These are phyloP conservation scores for Rubia peregrina DNA, from an alignment of 305 asterid genomes.

Conservation along the genomic window DNA sequence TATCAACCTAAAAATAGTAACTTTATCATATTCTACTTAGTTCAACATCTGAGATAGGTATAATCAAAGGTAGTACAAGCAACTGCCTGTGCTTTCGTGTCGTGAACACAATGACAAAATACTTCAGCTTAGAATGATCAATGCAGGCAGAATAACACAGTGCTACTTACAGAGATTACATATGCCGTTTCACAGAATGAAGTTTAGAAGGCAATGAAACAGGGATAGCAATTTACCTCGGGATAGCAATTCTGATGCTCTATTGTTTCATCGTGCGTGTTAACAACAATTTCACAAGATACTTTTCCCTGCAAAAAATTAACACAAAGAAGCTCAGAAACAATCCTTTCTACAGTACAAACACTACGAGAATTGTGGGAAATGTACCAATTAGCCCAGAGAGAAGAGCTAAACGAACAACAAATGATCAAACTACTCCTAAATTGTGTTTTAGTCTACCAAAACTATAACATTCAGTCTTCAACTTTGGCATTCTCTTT, in stretches of 20 bases:
- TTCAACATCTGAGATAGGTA: not conserved
- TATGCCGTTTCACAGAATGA: not conserved
- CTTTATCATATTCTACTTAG: not conserved
- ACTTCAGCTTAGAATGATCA: not conserved
- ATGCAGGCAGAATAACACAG: not conserved
- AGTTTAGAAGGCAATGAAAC: slow-evolving; percentile 3
- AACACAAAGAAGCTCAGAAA: slow-evolving; percentile 6
- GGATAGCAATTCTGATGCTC: slow-evolving; percentile 63
- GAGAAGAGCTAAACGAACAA: not conserved
- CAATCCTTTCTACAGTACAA: not conserved
- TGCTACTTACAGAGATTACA: not conserved
- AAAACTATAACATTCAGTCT: not conserved
- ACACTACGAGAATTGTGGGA: not conserved
- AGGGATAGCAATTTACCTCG: slow-evolving; percentile 35
- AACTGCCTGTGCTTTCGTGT: not conserved
- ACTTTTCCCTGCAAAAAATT: slow-evolving; percentile 50
- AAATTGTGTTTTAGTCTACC: not conserved
- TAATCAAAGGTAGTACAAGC: not conserved
- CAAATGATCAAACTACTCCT: not conserved
- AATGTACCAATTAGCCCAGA: not conserved
- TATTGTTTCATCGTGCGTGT: slow-evolving; percentile 50
- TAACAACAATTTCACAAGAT: slow-evolving; percentile 53
- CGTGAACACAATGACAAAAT: not conserved
- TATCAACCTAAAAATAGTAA: not conserved
- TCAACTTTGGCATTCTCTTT: not conserved